Base-by-base conservation (phyloP, 768 basidiomycete genomes). In the Gloeophyllum trabeum region DNA sequence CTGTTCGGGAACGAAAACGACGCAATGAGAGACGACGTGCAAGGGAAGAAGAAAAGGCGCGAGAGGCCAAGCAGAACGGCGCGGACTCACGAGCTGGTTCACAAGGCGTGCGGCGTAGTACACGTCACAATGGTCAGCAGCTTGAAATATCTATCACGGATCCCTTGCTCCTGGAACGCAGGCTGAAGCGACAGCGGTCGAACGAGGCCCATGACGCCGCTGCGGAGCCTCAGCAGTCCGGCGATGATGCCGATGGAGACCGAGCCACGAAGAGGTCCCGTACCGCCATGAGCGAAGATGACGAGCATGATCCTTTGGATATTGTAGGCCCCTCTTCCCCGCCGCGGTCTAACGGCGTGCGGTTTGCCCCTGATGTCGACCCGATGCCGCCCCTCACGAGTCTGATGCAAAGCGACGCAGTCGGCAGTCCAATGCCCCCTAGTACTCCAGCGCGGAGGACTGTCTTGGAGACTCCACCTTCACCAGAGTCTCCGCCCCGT, bases 61-160 rank as follows among this genome's bases (percentile, higher is more conserved):
- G 49, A 6, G 48, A 49, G 24, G 53, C 10, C 20, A 16, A 16
- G 10, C 28, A 53, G 38, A 55, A 63, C 41, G 65, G 61, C 25
- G 60, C 55, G 48, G 49, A 61, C 48, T n/a, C n/a, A n/a, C n/a
- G n/a, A n/a, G 28, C 28, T 16, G 48, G 60, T 46, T 52, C 52
- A 42, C 43, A 48, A 1, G 63, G 69, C 43, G 64, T 69, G 1
- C 64, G 87, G 45, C 66, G 85, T 48, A 88, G 84, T 48, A 78
- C 81, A 2, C 70, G 89, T 32, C 67, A 77, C 42, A 86, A 76
- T 53, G 88, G 88, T 1, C 71, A 73, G 43, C 65, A 75, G 43
- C 81, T 78, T 3, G 87, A 91, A 53, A 61, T 83, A 25, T 50
- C 68, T 4, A 81, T 87, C 43, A 85, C 82, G 2, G 88, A 88